phyloP scores from a whole-genome alignment of 495 filamentous ascomycete genomes.

The Daldinia caldariorum region DNA sequence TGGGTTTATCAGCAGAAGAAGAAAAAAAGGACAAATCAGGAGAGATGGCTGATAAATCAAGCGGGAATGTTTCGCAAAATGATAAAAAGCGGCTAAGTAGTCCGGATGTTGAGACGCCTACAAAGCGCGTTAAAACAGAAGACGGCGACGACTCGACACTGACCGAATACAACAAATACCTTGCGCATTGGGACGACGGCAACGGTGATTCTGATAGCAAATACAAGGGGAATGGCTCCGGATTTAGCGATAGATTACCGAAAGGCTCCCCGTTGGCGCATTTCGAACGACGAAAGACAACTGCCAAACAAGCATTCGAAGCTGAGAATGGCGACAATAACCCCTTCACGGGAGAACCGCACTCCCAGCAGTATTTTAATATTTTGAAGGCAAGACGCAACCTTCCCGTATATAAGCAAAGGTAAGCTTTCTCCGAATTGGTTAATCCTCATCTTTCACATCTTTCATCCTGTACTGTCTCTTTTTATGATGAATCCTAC shows the following conservation, averaged over 20 bases:
- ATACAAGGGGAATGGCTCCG: slow-evolving; percentile 53
- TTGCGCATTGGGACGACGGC: slow-evolving; percentile 84
- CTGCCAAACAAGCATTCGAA: slow-evolving; percentile 73
- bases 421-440: slow-evolving; percentile 59
- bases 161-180: slow-evolving; percentile 76
- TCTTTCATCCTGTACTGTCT: background rate
- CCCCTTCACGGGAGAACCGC: slow-evolving; percentile 78
- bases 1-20: background rate
- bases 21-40: background rate
- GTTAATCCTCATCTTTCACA: background rate
- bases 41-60: slow-evolving; percentile 17
- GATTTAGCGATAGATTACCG: slow-evolving; percentile 36
- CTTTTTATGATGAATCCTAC: slow-evolving; percentile 7
- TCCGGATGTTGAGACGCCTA: slow-evolving; percentile 27
- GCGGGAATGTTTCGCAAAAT: slow-evolving; percentile 12
- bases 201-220: slow-evolving; percentile 56
- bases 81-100: slow-evolving; percentile 43
- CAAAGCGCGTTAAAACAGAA: slow-evolving; percentile 49
- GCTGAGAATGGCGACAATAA: slow-evolving; percentile 87
- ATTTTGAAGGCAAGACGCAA: slow-evolving; percentile 86
- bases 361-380: slow-evolving; percentile 85
- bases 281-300: slow-evolving; percentile 83
- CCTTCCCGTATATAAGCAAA: slow-evolving; percentile 89
- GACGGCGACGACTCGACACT: slow-evolving; percentile 49
- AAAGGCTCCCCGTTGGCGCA: slow-evolving; percentile 64